Percentiles rank a stretch among this genome's conserved stretches.
These are phyloP conservation scores for Phoenix dactylifera DNA, from an alignment of 176 grass and related monocot genomes.

Conservation along the genomic window DNA sequence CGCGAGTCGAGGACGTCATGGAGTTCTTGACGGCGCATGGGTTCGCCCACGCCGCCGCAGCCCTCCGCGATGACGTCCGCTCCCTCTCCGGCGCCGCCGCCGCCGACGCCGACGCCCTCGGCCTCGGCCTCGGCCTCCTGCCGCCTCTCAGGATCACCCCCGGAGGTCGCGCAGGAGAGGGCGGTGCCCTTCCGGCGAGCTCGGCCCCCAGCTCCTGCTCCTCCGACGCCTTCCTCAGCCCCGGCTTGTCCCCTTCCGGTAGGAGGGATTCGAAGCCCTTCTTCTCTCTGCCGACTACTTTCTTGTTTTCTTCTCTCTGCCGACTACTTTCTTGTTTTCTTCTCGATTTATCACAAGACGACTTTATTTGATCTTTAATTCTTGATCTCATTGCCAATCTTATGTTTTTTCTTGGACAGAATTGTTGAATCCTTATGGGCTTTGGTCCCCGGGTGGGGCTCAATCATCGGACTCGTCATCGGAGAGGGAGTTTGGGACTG, in stretches of 20 bases:
- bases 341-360: too few relatives aligned
- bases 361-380: neutral
- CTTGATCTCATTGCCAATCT: neutral
- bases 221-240: conserved; percentile 85
- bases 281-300: too few relatives aligned
- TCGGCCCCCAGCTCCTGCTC: conserved; percentile 48
- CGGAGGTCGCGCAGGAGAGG: conserved; percentile 6
- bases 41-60: conserved; percentile 64
- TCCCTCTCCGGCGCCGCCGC: conserved; percentile 22
- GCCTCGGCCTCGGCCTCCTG: neutral
- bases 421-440: conserved; percentile 71
- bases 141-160: conserved; percentile 48
- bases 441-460: conserved; percentile 58
- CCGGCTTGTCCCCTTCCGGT: conserved; percentile 78
- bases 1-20: conserved; percentile 72
- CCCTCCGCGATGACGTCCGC: conserved; percentile 80
- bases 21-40: conserved; percentile 80
- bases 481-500: conserved; percentile 82
- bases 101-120: neutral
- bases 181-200: conserved; percentile 20
- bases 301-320: too few relatives aligned
- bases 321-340: too few relatives aligned
- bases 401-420: conserved; percentile 24
- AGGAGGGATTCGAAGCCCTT: neutral
- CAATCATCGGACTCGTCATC: conserved; percentile 66